Evolutionary conservation across 2,329 filamentous ascomycete species (phyloP), one percentile per base, ranked within the genome.

Genomic region (Didymella segeticola): DNA sequence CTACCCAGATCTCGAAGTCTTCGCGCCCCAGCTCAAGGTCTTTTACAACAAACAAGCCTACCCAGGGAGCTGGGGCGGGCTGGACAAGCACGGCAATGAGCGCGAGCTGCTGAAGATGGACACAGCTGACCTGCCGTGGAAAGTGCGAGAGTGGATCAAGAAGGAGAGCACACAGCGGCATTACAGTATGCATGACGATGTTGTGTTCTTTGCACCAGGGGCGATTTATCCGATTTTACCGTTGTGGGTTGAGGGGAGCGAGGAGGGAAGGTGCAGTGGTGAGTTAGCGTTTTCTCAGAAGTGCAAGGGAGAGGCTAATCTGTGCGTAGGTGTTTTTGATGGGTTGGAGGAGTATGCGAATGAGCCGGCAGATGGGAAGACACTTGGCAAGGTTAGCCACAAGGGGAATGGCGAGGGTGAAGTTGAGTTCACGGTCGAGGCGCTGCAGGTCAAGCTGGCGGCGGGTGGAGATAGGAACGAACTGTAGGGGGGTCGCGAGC

Each of bases 191-290:
- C 68, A 75, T 36, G 70, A 75, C 12, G 78, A 75, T 53, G 66
- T 80, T 2, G 78, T 78, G n/a, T 75, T 83, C 25, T 84, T 84
- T 64, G 80, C 81, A 15, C 81, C 82, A 0, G 82, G 81, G 0
- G 81, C 81, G 9, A 60, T 83, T 9, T 83, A 83, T 52, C 74
- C 78, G 27, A 73, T 77, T 10, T 58, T 83, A 39, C 82, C 81
- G 27, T 70, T 83, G 3, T 83, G 79, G 79, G 75, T 80, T 1
- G 80, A 80, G 9, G 72, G 68, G 0, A 61, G 61, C 0, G 63
- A 66, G 2, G 76, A 75, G 52, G 78, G 72, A 31, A 49, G 53
- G 23, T 83, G 81, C 61, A 72, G 77, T 53, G 77, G 78, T 78
- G 34, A 31, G 53, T 53, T 29, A 26, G 11, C 14, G 22, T 14